Base-by-base conservation (phyloP, 148 eudicot genomes). In the Linanthus parryae region DNA sequence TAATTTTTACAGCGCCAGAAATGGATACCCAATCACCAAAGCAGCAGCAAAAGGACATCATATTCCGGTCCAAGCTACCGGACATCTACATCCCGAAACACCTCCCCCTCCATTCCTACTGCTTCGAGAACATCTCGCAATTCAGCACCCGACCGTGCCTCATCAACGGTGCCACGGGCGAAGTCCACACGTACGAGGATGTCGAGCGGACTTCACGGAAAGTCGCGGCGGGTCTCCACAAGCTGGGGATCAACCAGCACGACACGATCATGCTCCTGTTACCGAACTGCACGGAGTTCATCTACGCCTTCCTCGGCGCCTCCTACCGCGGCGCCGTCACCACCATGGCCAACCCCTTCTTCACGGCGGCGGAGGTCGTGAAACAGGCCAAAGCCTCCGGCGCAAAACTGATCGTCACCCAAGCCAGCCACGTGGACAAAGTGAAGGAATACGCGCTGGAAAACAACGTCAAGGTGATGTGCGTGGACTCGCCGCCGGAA, bases 11-110 rank as follows among this genome's bases (percentile, higher is more conserved):
- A 35, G 21, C n/a, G 8, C 26, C 26, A 3, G 15, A 26, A 13
- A 14, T 12, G 16, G 9, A 37, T 24, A 47, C 19, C 34, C 35
- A 44, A 57, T 57, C 30, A 57, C 7, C 56, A 28, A 49, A 45
- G 44, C 30, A 47, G 38, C 40, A 37, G 5, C 52, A 54, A 50
- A 20, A 66, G 17, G 76, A 73, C 1, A 78, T 39, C 6, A 73
- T 78, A 8, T 78, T 78, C 67, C 57, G 73, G 24, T 78, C 83
- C 28, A 78, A 70, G 29, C 64, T 78, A 3, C 73, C 83, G 1
- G 76, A 78, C 28, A 73, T 78, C 9, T 23, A 73, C 71, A 78
- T 78, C 53, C 83, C 83, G 0, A 73, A 67, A 7, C 76, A 78
- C 28, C 73, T 78, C 29, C 71, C 83, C 0, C 40, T 78, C 10